Conservation (phyloP, 176 grass and related monocot species). For the Otatea glauca region DNA sequence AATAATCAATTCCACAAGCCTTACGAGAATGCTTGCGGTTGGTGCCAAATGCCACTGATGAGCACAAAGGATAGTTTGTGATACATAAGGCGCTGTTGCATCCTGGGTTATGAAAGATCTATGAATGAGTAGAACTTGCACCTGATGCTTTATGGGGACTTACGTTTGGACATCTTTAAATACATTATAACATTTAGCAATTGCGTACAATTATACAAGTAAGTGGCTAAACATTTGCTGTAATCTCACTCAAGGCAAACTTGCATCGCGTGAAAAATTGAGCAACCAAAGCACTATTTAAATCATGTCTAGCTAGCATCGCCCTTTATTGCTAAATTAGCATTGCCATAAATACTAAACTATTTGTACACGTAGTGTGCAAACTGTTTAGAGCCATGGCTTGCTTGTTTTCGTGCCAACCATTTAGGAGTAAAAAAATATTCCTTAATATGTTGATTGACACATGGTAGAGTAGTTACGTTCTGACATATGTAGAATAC, state of each 20-base stretch:
- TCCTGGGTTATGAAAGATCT: not conserved
- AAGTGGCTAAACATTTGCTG: not conserved
- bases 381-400: not conserved
- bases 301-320: not conserved
- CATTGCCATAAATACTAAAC: not conserved
- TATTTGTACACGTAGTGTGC: not conserved
- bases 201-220: not conserved
- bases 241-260: not conserved
- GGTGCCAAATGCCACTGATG: not conserved
- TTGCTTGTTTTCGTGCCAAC: not conserved
- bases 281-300: not conserved
- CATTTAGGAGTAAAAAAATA: not conserved
- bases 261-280: not conserved
- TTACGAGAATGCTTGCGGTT: not conserved
- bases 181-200: not conserved
- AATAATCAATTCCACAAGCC: not conserved
- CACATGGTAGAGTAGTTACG: not conserved
- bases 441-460: conserved; percentile 1
- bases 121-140: not conserved
- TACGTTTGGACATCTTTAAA: not conserved
- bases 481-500: not conserved
- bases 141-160: not conserved
- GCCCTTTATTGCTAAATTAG: not conserved
- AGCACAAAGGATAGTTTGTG: not conserved
- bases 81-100: not conserved